A percentile compares a stretch with the other conserved stretches of the same genome.
These are phyloP conservation scores for Cladosporium sp. DNA, from an alignment of 2,329 filamentous ascomycete species.

Conservation along the genomic window DNA sequence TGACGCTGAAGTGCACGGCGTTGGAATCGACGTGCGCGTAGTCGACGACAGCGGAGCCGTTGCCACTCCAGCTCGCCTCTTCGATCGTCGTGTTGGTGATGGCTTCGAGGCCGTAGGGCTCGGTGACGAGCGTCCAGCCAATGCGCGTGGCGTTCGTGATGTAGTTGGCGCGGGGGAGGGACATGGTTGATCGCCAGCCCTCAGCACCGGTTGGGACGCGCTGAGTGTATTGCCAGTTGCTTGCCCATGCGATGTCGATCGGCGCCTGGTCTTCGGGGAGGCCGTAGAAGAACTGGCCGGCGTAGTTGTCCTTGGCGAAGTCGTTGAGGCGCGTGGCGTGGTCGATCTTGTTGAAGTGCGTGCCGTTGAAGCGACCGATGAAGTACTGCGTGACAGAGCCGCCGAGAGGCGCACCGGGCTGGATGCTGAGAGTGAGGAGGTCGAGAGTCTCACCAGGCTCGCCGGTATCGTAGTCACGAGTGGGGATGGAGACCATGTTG, in stretches of 20 bases:
- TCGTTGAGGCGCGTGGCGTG: constrained; percentile 19
- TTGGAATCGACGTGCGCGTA: constrained; percentile 47
- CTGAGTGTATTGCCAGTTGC: constrained; percentile 54
- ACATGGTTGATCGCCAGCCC: constrained; percentile 50
- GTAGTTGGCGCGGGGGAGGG: constrained; percentile 47
- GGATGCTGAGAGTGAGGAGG: constrained; percentile 50
- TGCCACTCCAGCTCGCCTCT: constrained; percentile 40
- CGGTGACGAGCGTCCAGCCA: constrained; percentile 48
- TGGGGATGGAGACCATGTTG: constrained; percentile 53
- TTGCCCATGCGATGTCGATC: constrained; percentile 52
- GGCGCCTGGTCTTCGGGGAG: constrained; percentile 34
- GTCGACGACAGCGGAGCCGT: constrained; percentile 46
- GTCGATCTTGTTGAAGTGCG: constrained; percentile 50
- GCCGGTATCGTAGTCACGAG: constrained; percentile 33
- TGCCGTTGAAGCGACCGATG: constrained; percentile 58
- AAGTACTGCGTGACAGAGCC: constrained; percentile 54
- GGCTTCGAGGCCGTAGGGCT: constrained; percentile 45
- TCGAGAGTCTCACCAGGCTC: constrained; percentile 32
- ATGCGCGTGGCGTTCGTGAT: constrained; percentile 47
- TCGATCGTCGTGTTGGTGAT: constrained; percentile 43
- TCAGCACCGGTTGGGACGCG: constrained; percentile 51
- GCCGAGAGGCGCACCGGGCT: constrained; percentile 52
- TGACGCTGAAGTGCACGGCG: constrained; percentile 51
- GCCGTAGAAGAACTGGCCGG: constrained; percentile 52
- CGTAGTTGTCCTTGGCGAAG: constrained; percentile 45